These are phyloP conservation scores for Sugiyamaella valdiviana DNA, from an alignment of 805 yeast species.

Conservation along the genomic window DNA sequence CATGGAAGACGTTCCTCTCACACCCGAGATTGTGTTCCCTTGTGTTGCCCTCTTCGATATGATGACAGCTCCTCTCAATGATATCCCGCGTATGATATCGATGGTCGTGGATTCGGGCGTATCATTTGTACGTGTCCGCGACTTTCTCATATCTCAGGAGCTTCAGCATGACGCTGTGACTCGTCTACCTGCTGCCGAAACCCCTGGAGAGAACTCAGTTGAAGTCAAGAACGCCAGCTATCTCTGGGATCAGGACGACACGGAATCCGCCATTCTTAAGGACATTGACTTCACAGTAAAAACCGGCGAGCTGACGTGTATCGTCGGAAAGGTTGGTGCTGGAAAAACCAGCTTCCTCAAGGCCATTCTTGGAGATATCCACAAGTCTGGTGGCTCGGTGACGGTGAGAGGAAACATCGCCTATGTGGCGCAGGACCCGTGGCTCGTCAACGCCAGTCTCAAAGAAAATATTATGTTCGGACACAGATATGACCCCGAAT, in stretches of 20 bases:
- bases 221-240: conserved; percentile 18
- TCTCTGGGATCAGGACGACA: conserved; percentile 36
- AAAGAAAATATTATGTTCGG: conserved; percentile 90
- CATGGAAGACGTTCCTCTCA: conserved; percentile 56
- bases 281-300: conserved; percentile 54
- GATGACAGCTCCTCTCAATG: conserved; percentile 44
- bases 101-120: conserved; percentile 31
- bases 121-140: conserved; percentile 41
- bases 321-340: conserved; percentile 79
- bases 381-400: conserved; percentile 61
- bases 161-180: conserved; percentile 38
- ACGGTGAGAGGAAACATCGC: conserved; percentile 66
- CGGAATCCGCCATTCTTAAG: conserved; percentile 26
- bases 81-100: conserved; percentile 45
- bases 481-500: conserved; percentile 69
- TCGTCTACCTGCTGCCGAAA: conserved; percentile 23
- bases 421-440: conserved; percentile 80
- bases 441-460: conserved; percentile 89
- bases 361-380: conserved; percentile 69
- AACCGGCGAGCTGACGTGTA: conserved; percentile 71
- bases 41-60: conserved; percentile 48
- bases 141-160: conserved; percentile 41
- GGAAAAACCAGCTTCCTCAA: conserved; percentile 80
- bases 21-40: conserved; percentile 81
- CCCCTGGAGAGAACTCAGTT: conserved; percentile 51